phyloP scores from a whole-genome alignment of 495 filamentous ascomycete species.

The Podospora appendiculata region DNA sequence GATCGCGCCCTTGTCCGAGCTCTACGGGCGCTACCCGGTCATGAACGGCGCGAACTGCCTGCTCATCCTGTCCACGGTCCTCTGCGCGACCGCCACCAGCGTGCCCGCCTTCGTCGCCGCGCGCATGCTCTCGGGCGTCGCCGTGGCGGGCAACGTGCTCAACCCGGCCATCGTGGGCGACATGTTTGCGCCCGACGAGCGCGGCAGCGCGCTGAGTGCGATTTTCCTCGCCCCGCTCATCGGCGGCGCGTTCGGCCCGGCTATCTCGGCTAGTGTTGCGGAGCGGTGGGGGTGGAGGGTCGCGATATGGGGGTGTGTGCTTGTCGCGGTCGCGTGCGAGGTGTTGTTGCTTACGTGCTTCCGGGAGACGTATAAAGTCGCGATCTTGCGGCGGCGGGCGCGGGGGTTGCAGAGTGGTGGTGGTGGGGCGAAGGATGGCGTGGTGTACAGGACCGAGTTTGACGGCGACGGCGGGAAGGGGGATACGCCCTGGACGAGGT shows the following conservation, averaged over 20 bases:
- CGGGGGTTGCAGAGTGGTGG: constrained; percentile 31
- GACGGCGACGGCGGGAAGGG: constrained; percentile 27
- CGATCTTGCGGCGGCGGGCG: constrained; percentile 39
- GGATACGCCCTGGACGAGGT: constrained; percentile 7
- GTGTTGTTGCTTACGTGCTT: constrained; percentile 38
- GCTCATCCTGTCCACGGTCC: constrained; percentile 37
- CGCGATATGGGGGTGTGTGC: constrained; percentile 46
- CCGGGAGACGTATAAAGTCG: constrained; percentile 42
- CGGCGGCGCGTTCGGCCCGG: constrained; percentile 49
- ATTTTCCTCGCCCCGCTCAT: constrained; percentile 41
- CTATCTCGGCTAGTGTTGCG: constrained; percentile 53
- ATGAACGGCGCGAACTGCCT: constrained; percentile 44
- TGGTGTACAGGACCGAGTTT: constrained; percentile 11
- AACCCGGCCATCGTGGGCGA: constrained; percentile 54
- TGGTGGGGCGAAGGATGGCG: constrained; percentile 2
- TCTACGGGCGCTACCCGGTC: constrained; percentile 47
- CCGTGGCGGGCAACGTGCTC: constrained; percentile 47
- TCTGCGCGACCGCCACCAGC: constrained; percentile 35
- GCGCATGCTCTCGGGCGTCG: constrained; percentile 42
- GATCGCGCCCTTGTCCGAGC: constrained; percentile 51
- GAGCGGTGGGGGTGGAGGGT: constrained; percentile 51
- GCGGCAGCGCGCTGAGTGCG: constrained; percentile 44
- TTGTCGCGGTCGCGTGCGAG: constrained; percentile 39
- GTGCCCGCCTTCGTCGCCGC: constrained; percentile 37
- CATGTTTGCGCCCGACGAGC: constrained; percentile 41